Percentiles rank a stretch among this genome's conserved stretches.
phyloP scores from a whole-genome alignment of 805 yeast species.

The Barnettozyma californica region DNA sequence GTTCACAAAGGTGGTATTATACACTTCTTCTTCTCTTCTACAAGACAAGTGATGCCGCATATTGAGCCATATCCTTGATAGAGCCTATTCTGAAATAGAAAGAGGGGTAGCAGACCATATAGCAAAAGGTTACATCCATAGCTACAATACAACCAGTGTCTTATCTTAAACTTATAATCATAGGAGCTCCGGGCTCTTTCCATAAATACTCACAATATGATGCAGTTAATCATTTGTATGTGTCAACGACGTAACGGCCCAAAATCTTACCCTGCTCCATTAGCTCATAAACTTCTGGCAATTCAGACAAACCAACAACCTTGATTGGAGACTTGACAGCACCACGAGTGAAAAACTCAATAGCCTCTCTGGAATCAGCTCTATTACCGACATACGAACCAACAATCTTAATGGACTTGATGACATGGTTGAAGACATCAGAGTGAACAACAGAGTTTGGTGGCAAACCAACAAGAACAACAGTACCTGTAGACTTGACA shows the following conservation, averaged over 20 bases:
- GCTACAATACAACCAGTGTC: too few species aligned
- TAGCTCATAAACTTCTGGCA: slow-evolving; percentile 47
- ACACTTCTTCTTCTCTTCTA: too few species aligned
- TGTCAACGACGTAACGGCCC: slow-evolving; percentile 63
- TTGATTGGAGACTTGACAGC: slow-evolving; percentile 58
- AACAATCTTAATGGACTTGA: slow-evolving; percentile 60
- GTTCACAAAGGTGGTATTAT: too few species aligned
- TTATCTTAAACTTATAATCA: not conserved
- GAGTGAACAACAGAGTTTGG: slow-evolving; percentile 67
- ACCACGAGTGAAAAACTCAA: slow-evolving; percentile 66
- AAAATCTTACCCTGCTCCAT: slow-evolving; percentile 60
- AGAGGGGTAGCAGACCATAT: too few species aligned
- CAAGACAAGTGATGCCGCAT: too few species aligned
- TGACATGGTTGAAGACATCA: slow-evolving; percentile 64
- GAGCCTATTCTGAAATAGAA: too few species aligned
- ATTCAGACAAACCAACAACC: slow-evolving; percentile 50
- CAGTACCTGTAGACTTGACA: slow-evolving; percentile 61
- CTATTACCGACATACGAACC: slow-evolving; percentile 89
- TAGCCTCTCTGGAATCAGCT: slow-evolving; percentile 73
- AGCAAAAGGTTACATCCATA: too few species aligned
- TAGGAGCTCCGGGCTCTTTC: not conserved
- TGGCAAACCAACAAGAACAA: slow-evolving; percentile 70
- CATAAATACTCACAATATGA: not conserved
- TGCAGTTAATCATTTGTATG: slow-evolving; percentile 31
- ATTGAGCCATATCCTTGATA: too few species aligned